Evolutionary conservation across 176 grass and related monocot genomes (phyloP).

Genomic region (Areca catechu): DNA sequence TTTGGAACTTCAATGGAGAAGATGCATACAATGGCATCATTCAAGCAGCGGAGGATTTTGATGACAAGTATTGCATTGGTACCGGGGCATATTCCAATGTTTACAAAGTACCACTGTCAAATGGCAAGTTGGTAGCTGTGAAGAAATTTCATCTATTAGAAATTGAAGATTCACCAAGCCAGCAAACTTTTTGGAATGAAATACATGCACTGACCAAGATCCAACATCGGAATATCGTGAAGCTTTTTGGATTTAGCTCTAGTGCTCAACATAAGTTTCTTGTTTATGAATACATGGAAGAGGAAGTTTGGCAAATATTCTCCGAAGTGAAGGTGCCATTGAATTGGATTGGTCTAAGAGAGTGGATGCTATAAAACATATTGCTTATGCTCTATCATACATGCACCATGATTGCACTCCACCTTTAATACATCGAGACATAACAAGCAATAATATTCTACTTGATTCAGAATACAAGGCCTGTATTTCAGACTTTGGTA

Average conservation of each 20-base stretch:
- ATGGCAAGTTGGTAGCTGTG: not conserved
- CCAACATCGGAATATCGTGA: constrained; percentile 20
- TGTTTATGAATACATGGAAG: constrained; percentile 11
- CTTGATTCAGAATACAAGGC: too few relatives aligned
- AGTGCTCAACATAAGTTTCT: constrained; percentile 10
- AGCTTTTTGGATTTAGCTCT: constrained; percentile 23
- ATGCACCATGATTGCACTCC: too few relatives aligned
- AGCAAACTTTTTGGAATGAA: constrained; percentile 15
- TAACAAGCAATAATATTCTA: too few relatives aligned
- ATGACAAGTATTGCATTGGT: constrained; percentile 17
- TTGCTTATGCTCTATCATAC: too few relatives aligned
- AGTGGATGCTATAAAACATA: too few relatives aligned
- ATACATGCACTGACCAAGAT: constrained; percentile 10
- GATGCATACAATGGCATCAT: constrained; percentile 15
- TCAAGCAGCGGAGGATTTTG: constrained; percentile 11
- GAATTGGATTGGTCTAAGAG: too few relatives aligned
- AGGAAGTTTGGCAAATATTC: too few relatives aligned
- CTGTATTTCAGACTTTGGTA: too few relatives aligned
- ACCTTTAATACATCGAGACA: too few relatives aligned
- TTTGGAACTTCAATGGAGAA: constrained; percentile 21
- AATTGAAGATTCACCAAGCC: not conserved
- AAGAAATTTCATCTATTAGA: constrained; percentile 8
- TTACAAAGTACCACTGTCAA: constrained; percentile 6
- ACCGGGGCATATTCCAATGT: constrained; percentile 8
- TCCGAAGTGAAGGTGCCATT: too few relatives aligned